Base-by-base conservation (phyloP, 2,329 filamentous ascomycete genomes). In the Claviceps purpurea region DNA sequence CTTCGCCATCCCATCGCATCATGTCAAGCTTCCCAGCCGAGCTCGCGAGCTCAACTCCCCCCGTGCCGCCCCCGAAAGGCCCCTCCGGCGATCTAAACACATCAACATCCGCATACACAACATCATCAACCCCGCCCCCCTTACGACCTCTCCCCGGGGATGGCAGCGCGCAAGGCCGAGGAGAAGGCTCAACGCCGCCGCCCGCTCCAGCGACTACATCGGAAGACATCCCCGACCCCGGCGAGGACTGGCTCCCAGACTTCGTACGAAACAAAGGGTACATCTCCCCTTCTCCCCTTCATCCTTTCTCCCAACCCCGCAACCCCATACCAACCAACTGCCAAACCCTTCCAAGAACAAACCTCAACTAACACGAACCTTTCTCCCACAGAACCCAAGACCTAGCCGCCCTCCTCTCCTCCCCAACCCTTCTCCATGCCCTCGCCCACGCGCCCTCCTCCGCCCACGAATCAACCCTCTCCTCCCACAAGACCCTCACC, bases 191-290 rank as follows among this genome's bases (percentile, higher is more conserved):
- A 14, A 54, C 57, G 43, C 56, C 62, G n/a, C 62, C 67, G 34
- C 55, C 55, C 13, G 13, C 38, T 6, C 20, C 52, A 2, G 42
- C 55, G 20, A 22, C 11, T 5, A 39, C 39, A 26, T 20, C 49
- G 6, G 65, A 70, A 16, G 61, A 65, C 2, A 68, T 74, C 42
- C 69, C 73, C 3, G 81, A 84, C 58, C 79, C 79, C 0, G 80
- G 82, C 20, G 81, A 86, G 50, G 78, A 82, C 56, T 95, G 89
- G 89, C 74, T 95, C 2, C 89, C 89, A 1, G 77, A 79, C 55
- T 71, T 81, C 13, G 70, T 96, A 2, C 79, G 86, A 62, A 86
- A 93, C 62, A 94, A 93, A 72, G 83, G 87, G 89, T 94, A 72
- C 57, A 79, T 26, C 24, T 26, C 24, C 24, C 24, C 24, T 26